These are phyloP conservation scores for Chlorella ohadii DNA, from an alignment of 139 green algal species.

Conservation along the genomic window DNA sequence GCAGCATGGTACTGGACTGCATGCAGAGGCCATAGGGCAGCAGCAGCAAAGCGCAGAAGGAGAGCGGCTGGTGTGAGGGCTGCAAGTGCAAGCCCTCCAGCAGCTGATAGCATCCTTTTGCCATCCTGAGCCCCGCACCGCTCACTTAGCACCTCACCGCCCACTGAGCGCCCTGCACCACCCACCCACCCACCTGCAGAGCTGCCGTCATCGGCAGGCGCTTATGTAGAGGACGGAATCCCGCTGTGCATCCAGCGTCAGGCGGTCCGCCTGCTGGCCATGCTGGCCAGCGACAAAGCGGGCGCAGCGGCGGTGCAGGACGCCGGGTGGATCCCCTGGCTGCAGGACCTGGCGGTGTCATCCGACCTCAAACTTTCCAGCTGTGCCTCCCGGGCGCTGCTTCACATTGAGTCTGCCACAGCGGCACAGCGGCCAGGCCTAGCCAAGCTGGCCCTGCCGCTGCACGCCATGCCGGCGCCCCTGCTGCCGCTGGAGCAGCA, in stretches of 20 bases:
- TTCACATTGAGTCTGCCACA: conserved; percentile 64
- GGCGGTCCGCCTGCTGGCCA: conserved; percentile 62
- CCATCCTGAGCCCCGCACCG: no score
- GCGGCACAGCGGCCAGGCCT: conserved; percentile 22
- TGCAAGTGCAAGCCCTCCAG: no score
- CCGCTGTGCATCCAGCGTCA: conserved; percentile 26
- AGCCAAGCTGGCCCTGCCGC: background rate
- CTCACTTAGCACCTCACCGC: no score
- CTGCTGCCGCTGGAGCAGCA: conserved; percentile 18
- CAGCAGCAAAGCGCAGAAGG: no score
- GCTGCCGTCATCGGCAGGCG: background rate
- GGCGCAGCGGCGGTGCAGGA: conserved; percentile 35
- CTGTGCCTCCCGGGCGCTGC: conserved; percentile 68
- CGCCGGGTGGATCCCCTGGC: conserved; percentile 59
- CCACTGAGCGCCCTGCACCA: background rate
- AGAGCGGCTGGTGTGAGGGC: no score
- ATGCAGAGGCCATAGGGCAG: no score
- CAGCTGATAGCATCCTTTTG: no score
- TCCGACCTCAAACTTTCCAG: conserved; percentile 73
- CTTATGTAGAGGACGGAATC: background rate
- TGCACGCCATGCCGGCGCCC: background rate
- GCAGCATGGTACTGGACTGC: no score
- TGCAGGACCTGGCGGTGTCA: conserved; percentile 48
- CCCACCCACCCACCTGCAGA: background rate
- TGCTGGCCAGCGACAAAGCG: conserved; percentile 58